Base-by-base conservation (phyloP, 2,329 filamentous ascomycete species). In the Pseudogymnoascus sp. region DNA sequence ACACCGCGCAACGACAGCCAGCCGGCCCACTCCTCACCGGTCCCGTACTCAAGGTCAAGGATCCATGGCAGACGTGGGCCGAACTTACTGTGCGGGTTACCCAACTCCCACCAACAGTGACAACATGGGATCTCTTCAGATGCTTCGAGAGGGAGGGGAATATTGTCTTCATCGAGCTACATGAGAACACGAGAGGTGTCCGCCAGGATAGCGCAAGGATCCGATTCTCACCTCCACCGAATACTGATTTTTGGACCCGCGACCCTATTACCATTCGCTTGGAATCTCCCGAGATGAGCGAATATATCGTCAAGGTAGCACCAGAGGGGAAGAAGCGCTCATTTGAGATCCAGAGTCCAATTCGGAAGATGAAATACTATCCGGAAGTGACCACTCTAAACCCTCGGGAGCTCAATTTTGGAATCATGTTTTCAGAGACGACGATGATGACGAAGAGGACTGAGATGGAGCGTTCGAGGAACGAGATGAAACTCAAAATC, bases 371-470 rank as follows among this genome's bases (percentile, higher is more conserved):
- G 6, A 62, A 71, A 6, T 69, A 60, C 4, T 73, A 75, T 43
- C 71, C 72, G 1, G 62, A 69, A 20, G 69, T 68, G 18, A 72
- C 81, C 71, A 75, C 69, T 14, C 64, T 85, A 1, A 67, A 71
- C 1, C 75, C 80, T 2, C 66, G 70, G 1, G 75, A 73, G 0
- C 68, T 91, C 1, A 79, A 84, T 15, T 87, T 91, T 66, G 88
- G 89, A 0, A 75, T 84, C 39, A 78, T 84, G 73, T 66, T 79
- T 1, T 73, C 78, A 1, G 78, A 81, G 4, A 75, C 73, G 2
- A 75, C 76, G 0, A 84, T 91, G 78, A 81, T 86, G 69, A 72
- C 77, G 7, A 82, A 89, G 78, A 80, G 80, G 59, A 79, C 76
- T 3, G 66, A 76, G 6, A 57, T 66, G 2, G 62, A 62, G 6